phyloP scores from a whole-genome alignment of 179 eudicot species.

The Patellifolia procumbens region DNA sequence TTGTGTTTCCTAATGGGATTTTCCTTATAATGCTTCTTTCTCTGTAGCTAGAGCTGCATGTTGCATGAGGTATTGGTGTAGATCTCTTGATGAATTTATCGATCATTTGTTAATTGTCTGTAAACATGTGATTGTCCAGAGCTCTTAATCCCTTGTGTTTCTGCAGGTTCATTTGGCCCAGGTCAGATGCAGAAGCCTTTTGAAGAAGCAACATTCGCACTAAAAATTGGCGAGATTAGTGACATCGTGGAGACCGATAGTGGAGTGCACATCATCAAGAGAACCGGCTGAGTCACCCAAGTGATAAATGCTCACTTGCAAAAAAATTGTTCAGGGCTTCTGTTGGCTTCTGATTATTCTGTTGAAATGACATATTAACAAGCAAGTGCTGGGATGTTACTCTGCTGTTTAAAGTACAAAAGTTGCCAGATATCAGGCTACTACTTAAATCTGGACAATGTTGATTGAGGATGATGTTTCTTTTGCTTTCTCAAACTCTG shows the following conservation, averaged over 20 bases:
- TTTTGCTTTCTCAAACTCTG: not conserved
- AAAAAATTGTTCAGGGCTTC: not conserved
- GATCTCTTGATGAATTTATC: not conserved
- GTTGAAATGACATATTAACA: not conserved
- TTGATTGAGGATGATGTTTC: not conserved
- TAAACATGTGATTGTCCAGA: not conserved
- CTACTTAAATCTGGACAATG: not conserved
- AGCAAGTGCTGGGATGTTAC: conserved; percentile 1
- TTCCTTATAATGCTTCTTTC: not conserved
- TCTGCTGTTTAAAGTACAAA: not conserved
- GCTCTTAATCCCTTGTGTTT: not conserved
- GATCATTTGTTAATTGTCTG: not conserved
- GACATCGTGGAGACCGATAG: conserved; percentile 93
- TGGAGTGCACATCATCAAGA: conserved; percentile 80
- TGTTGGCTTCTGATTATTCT: conserved; percentile 4
- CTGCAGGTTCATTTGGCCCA: conserved; percentile 75
- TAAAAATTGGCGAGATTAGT: conserved; percentile 81
- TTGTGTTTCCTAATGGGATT: no score
- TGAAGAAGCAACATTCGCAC: conserved; percentile 81
- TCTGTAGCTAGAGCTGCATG: not conserved
- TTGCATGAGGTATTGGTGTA: not conserved
- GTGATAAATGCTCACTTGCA: not conserved
- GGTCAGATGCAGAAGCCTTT: conserved; percentile 97
- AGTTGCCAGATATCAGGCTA: not conserved
- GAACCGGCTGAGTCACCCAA: conserved; percentile 57